Evolutionary conservation across 495 filamentous ascomycete species (phyloP).

Genomic region (Penicillium soppii): DNA sequence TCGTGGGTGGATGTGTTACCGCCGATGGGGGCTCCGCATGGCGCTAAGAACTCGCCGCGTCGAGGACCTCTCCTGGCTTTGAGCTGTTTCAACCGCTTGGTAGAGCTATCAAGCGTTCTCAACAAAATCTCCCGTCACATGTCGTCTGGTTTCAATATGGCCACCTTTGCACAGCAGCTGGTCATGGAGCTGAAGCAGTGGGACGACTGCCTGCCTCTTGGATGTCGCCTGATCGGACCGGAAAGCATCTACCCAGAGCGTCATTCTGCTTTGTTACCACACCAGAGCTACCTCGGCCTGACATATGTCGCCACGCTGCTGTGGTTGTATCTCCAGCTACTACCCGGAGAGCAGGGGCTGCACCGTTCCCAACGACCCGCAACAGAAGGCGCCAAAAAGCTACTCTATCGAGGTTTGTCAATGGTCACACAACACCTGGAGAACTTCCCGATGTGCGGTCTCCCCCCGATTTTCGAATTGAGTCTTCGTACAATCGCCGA

Average conservation of each 20-base stretch:
- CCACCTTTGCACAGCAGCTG: conserved; percentile 39
- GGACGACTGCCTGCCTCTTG: conserved; percentile 42
- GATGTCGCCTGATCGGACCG: conserved; percentile 41
- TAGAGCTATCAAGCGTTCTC: conserved; percentile 48
- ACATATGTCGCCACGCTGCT: conserved; percentile 48
- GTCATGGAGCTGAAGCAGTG: conserved; percentile 41
- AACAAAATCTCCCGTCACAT: conserved; percentile 42
- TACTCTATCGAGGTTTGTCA: conserved; percentile 41
- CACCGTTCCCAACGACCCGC: conserved; percentile 39
- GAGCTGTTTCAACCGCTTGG: conserved; percentile 61
- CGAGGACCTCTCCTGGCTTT: conserved; percentile 55
- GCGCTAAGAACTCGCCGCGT: conserved; percentile 35
- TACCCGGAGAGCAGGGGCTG: conserved; percentile 32
- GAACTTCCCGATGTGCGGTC: conserved; percentile 45
- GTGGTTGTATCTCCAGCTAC: conserved; percentile 42
- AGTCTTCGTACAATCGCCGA: conserved; percentile 40
- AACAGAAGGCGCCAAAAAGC: conserved; percentile 44
- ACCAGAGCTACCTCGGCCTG: conserved; percentile 48
- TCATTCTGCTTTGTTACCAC: conserved; percentile 44
- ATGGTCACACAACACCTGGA: conserved; percentile 49
- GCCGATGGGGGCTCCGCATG: conserved; percentile 29
- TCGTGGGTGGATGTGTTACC: conserved; percentile 60
- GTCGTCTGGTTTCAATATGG: conserved; percentile 30
- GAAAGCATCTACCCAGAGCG: conserved; percentile 46
- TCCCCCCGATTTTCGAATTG: conserved; percentile 49